Percentiles rank a stretch among this genome's conserved stretches.
phyloP scores from a whole-genome alignment of 2,329 filamentous ascomycete genomes.

The Eurotiales sp. region DNA sequence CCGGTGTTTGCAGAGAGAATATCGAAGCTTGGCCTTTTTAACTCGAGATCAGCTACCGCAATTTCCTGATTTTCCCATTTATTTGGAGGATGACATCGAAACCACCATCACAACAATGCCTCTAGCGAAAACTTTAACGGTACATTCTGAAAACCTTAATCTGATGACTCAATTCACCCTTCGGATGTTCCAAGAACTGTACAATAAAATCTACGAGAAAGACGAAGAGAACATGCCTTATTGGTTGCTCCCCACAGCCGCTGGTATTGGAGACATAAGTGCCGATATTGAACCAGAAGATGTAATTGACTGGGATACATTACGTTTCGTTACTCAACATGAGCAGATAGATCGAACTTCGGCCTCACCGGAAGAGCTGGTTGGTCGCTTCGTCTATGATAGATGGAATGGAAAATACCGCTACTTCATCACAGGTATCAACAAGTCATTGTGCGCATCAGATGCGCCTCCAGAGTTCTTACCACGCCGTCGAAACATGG shows the following conservation, averaged over 20 bases:
- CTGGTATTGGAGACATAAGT: constrained; percentile 10
- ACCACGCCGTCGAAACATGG: constrained; percentile 42
- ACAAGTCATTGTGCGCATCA: constrained; percentile 28
- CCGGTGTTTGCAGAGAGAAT: constrained; percentile 54
- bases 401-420: constrained; percentile 55
- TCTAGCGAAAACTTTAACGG: constrained; percentile 32
- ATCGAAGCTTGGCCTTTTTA: constrained; percentile 65
- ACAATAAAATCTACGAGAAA: constrained; percentile 78
- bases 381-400: constrained; percentile 54
- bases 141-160: constrained; percentile 44
- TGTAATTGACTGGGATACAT: constrained; percentile 44
- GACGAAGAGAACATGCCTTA: constrained; percentile 68
- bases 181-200: constrained; percentile 74
- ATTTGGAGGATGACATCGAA: constrained; percentile 60
- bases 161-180: constrained; percentile 70
- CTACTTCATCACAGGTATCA: constrained; percentile 49
- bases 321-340: constrained; percentile 34
- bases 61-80: constrained; percentile 67
- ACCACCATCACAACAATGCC: constrained; percentile 55
- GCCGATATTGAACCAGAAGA: constrained; percentile 10
- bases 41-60: constrained; percentile 63
- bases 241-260: constrained; percentile 65
- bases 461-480: constrained; percentile 32
- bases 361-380: constrained; percentile 38
- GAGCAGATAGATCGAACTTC: constrained; percentile 47